These are phyloP conservation scores for Tetraselmis striata DNA, from an alignment of 139 green algal genomes.

Conservation along the genomic window DNA sequence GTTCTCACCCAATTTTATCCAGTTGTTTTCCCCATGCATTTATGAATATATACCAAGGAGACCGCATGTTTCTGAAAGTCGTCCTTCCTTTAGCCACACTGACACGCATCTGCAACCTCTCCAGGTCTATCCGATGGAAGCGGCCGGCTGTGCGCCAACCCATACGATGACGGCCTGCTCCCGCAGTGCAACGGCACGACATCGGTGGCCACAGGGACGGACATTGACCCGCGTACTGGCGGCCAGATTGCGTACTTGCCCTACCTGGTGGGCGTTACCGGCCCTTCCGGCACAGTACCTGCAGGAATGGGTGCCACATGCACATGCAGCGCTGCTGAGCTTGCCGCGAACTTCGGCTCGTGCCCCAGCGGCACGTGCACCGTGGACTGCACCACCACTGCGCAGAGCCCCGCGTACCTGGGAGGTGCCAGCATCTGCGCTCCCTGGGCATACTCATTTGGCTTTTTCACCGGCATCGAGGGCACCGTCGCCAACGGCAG, in stretches of 20 bases:
- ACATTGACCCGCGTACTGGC: background rate
- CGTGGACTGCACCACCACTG: background rate
- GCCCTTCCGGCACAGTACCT: too few species aligned
- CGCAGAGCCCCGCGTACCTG: background rate
- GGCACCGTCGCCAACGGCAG: background rate
- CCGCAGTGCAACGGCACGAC: background rate
- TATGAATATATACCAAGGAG: too few species aligned
- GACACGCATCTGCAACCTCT: too few species aligned
- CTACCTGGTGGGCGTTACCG: background rate
- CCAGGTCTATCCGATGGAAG: too few species aligned
- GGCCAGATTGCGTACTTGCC: background rate
- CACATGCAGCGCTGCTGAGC: background rate
- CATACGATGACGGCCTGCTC: background rate
- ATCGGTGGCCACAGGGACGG: background rate
- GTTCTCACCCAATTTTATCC: too few species aligned
- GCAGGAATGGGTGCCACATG: background rate
- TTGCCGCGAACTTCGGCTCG: background rate
- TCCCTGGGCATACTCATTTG: constrained; percentile 7
- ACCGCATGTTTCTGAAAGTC: too few species aligned
- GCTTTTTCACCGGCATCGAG: constrained; percentile 7
- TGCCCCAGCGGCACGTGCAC: background rate
- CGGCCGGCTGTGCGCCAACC: background rate
- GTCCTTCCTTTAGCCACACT: too few species aligned
- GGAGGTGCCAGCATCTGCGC: constrained; percentile 3
- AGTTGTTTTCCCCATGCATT: too few species aligned